Percentiles rank a stretch among this genome's conserved stretches.
These are phyloP conservation scores for Cladosporium phlei DNA, from an alignment of 2,329 filamentous ascomycete species.

Conservation along the genomic window DNA sequence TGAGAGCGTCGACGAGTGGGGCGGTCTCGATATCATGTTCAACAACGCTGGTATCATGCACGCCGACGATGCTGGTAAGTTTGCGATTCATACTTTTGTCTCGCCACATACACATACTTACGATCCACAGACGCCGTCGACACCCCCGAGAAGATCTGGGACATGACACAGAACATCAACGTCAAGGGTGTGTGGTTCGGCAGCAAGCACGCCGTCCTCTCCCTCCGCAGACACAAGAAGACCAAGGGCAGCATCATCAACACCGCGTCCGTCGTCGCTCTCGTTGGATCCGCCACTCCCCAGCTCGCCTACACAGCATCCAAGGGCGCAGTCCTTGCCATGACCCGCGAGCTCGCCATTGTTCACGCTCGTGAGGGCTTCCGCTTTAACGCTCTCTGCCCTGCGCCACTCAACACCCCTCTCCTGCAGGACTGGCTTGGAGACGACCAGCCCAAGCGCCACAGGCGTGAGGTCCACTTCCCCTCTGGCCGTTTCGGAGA, in stretches of 20 bases:
- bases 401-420: slow-evolving; percentile 86
- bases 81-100: slow-evolving; percentile 45
- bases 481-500: slow-evolving; percentile 84
- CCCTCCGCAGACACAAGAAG: slow-evolving; percentile 76
- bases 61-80: slow-evolving; percentile 50
- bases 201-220: slow-evolving; percentile 82
- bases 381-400: slow-evolving; percentile 87
- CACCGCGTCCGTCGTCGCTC: slow-evolving; percentile 81
- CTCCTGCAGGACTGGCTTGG: slow-evolving; percentile 91
- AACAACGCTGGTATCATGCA: slow-evolving; percentile 99
- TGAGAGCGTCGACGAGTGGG: slow-evolving; percentile 73
- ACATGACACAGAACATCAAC: slow-evolving; percentile 88
- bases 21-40: slow-evolving; percentile 87
- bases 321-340: slow-evolving; percentile 85
- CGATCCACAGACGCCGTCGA: slow-evolving; percentile 61
- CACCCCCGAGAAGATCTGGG: slow-evolving; percentile 88
- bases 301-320: slow-evolving; percentile 90
- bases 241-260: slow-evolving; percentile 79
- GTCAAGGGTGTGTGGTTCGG: slow-evolving; percentile 98
- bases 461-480: slow-evolving; percentile 83
- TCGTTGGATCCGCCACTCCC: slow-evolving; percentile 80
- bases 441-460: slow-evolving; percentile 75
- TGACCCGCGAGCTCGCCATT: slow-evolving; percentile 87
- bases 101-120: neutral
- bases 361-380: slow-evolving; percentile 86